phyloP scores from a whole-genome alignment of 352 stramenopile species.

The Pythium apleroticum region DNA sequence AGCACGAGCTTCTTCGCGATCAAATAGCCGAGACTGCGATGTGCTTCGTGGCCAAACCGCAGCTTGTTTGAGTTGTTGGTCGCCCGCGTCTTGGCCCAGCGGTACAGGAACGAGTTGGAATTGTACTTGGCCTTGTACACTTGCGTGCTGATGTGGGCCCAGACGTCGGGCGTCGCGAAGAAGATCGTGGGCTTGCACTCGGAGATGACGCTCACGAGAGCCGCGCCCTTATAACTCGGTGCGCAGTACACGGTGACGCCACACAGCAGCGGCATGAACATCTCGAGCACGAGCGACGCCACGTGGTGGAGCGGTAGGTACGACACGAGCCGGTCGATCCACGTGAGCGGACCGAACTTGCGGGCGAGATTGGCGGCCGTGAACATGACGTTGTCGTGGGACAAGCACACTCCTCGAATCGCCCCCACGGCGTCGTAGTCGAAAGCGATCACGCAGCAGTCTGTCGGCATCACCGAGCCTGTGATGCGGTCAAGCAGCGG shows the following conservation, averaged over 20 bases:
- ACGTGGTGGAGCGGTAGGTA: slow-evolving; percentile 76
- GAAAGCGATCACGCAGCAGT: slow-evolving; percentile 63
- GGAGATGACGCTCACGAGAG: slow-evolving; percentile 56
- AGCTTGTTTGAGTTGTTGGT: slow-evolving; percentile 82
- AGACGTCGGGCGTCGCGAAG: slow-evolving; percentile 76
- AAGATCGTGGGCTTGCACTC: slow-evolving; percentile 66
- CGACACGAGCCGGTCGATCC: slow-evolving; percentile 52
- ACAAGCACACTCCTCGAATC: slow-evolving; percentile 55
- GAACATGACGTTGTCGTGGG: slow-evolving; percentile 87
- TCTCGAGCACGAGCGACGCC: slow-evolving; percentile 66
- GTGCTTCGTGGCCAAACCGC: slow-evolving; percentile 47
- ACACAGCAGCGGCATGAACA: slow-evolving; percentile 67
- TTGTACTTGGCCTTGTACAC: slow-evolving; percentile 77
- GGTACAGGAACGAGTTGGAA: slow-evolving; percentile 64
- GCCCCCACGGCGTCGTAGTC: slow-evolving; percentile 53
- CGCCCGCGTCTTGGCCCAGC: slow-evolving; percentile 77
- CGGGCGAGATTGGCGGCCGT: slow-evolving; percentile 61
- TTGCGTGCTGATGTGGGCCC: slow-evolving; percentile 62
- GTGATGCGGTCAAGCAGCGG: slow-evolving; percentile 28
- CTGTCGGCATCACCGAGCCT: slow-evolving; percentile 32
- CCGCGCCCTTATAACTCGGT: slow-evolving; percentile 35
- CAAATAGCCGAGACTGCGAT: slow-evolving; percentile 73
- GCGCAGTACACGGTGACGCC: slow-evolving; percentile 65
- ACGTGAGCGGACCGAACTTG: slow-evolving; percentile 54
- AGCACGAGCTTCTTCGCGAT: slow-evolving; percentile 78